Base-by-base conservation (phyloP, 2,329 filamentous ascomycete genomes). In the Didymellaceae sp. region DNA sequence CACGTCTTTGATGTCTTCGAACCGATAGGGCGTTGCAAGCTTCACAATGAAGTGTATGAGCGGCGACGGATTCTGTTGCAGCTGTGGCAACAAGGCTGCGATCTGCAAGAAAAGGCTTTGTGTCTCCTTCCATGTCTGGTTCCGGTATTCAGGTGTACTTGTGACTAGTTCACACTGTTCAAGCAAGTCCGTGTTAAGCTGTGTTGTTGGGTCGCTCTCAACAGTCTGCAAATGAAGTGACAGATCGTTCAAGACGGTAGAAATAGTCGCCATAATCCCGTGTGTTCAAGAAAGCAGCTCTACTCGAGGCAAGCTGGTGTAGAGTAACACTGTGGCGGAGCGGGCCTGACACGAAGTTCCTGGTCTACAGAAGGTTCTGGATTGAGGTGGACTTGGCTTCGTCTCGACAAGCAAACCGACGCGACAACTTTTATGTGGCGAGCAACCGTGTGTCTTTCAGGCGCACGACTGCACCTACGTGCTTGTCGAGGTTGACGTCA, bases 41-140 rank as follows among this genome's bases (percentile, higher is more conserved):
- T 78, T 79, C 42, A 76, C 75, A 16, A 81, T 77, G 21, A 86
- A 77, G 17, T 77, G 76, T 11, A 78, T 80, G 25, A 83, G 68
- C 18, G 82, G 80, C 11, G 78, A 76, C 8, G 83, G 83, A 55
- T 86, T 82, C 67, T 85, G 80, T 56, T 83, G 80, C 5, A 86
- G 69, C 5, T 77, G 69, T 7, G 79, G 78, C 14, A 85, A 67
- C 8, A 84, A 70, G 37, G 74, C 67, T 14, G 81, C 79, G 37
- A 85, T 74, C 53, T 80, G 76, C 13, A 71, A 47, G 28, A 78
- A 73, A 7, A 79, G 63, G 2, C 66, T 55, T 3, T 65, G 59
- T 1, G 71, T 66, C 25, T 67, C 56, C 37, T 59, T 61, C 67
- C 68, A 70, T 45, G 54, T 26, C 13, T 61, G 48, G 20, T 33